Base-by-base conservation (phyloP, 805 yeast genomes). In the Candida ortonii region DNA sequence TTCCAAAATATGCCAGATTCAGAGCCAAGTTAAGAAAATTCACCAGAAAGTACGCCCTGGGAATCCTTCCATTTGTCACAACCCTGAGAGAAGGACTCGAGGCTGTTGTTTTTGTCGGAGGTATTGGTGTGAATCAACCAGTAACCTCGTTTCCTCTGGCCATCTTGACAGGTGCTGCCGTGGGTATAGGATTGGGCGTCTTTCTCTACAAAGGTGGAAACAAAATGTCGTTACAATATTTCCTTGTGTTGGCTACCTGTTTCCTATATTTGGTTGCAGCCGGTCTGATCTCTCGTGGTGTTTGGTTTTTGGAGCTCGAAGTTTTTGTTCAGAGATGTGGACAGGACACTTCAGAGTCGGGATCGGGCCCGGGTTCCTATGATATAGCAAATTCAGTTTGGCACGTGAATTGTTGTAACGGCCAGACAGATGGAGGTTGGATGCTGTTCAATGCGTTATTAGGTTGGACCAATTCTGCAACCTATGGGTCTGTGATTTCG, bases 391-490 rank as follows among this genome's bases (percentile, higher is more conserved):
- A 70, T 30, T 78, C 93, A 6, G 79, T 88, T 2, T 88, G 97
- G 97, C 97, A 88, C 57, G 95, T 88, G 16, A 86, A 88, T 61
- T 87, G 96, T 59, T 88, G 97, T 63, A 87, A 87, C 57, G 94
- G 95, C 16, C 82, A 84, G 47, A 83, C 74, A n/a, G 96, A 88
- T 52, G 95, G 95, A 4, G 77, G 80, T 20, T 88, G 95, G 95
- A 86, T 87, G 95, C 66, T 88, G 22, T 70, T 84, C 50, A 86
- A 89, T 22, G 96, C 95, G 1, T 67, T 88, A 5, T 70, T 88
- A 32, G 97, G 97, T 2, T 88, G 97, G 97, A 87, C 93, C 10
- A 88, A 88, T 57, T 77, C 89, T 44, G 96, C 96, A 3, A 88
- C 97, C 0, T 85, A 82, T 53, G 95, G 94, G 4, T 84, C 95